Base-by-base conservation (phyloP, 169 alveolate genomes). In the Amoebophrya sp. region DNA sequence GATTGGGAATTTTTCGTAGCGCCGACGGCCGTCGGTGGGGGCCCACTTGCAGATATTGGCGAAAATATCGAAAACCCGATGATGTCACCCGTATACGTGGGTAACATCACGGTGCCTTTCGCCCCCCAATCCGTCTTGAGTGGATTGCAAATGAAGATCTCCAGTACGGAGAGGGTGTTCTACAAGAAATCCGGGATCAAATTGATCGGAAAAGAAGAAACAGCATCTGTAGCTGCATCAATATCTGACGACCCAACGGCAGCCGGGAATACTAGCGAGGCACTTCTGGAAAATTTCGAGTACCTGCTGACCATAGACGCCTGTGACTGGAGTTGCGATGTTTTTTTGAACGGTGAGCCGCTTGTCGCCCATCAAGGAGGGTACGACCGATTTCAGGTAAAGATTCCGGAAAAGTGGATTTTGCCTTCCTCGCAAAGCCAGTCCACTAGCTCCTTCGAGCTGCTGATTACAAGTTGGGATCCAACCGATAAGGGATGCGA, bases 1-100 rank as follows among this genome's bases (percentile, higher is more conserved):
- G 83, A 66, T 0, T 66, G 83, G 83, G 83, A 66, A 25, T 66
- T 66, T 18, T 66, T 66, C 35, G 83, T 66, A 25, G 32, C 1
- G 83, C 83, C 83, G 35, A 66, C 83, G 38, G 83, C 83, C 35
- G 83, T 25, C 29, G 83, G 83, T 25, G 83, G 83, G 38, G 83
- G 83, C 32, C 39, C 29, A 12, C 35, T 66, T 0, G n/a, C n/a
- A n/a, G n/a, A n/a, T n/a, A n/a, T n/a, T n/a, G n/a, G n/a, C n/a
- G n/a, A n/a, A n/a, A n/a, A n/a, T n/a, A n/a, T n/a, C n/a, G 83
- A 66, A 0, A 25, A 25, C 35, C 32, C 29, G 38, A 25, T 1
- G 1, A 66, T 25, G 35, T n/a, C 35, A 7, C 35, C 35, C 32
- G 38, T 66, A 0, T 7, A 2, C 18, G 38, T 66, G 38, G 83